These are phyloP conservation scores for Hyaloraphidium curvatum DNA, from an alignment of 192 early-diverging fungal species.

Conservation along the genomic window DNA sequence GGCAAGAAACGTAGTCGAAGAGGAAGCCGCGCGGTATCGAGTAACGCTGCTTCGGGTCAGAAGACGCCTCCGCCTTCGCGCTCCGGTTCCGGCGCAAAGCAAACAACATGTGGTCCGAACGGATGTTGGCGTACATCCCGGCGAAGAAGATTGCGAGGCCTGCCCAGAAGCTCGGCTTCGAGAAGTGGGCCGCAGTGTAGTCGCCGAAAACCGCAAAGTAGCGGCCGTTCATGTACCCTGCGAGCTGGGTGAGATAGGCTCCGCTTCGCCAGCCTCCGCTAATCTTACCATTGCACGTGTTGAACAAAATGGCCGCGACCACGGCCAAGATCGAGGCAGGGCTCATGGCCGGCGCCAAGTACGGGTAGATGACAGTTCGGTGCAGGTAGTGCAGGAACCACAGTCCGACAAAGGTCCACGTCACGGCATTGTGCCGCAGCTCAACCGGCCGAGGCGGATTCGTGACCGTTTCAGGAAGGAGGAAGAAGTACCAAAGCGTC, in stretches of 20 bases:
- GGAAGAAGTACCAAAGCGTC: neutral
- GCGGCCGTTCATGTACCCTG: neutral
- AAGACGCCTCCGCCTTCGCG: too few species aligned
- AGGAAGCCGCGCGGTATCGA: neutral
- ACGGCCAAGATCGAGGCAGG: neutral
- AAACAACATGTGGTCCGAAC: neutral
- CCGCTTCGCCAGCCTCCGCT: neutral
- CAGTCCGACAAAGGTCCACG: neutral
- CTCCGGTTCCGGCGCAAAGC: neutral
- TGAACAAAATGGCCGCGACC: neutral
- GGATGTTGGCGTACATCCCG: neutral
- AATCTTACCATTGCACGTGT: neutral
- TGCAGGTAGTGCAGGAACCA: neutral
- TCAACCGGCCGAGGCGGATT: neutral
- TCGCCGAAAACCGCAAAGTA: neutral
- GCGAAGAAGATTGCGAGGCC: neutral
- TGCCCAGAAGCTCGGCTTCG: neutral
- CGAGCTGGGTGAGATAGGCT: neutral
- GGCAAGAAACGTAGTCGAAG: neutral
- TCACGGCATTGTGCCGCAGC: neutral
- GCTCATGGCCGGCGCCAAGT: neutral
- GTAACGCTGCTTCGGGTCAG: too few species aligned
- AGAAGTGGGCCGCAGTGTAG: neutral
- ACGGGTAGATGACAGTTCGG: neutral
- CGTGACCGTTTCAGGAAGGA: neutral